Evolutionary conservation across 139 green algal genomes (phyloP).

Genomic region (Klebsormidium nitens): DNA sequence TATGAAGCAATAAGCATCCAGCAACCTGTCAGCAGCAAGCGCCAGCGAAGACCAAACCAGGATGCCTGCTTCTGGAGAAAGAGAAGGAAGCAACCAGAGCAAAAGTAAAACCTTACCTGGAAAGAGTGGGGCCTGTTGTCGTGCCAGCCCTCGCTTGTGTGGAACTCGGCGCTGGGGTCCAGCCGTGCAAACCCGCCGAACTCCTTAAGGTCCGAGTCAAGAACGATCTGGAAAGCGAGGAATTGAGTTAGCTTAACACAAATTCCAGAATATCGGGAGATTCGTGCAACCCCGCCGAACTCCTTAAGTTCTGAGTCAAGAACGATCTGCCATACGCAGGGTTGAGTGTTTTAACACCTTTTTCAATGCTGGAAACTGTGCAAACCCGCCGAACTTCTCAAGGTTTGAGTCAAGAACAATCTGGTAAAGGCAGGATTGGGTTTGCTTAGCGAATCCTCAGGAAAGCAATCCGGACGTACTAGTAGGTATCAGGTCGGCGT

Average conservation of each 20-base stretch:
- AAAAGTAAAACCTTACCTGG: too few species aligned
- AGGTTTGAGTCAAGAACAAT: conserved; percentile 2
- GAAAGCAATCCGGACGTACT: too few species aligned
- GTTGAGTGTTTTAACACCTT: neutral
- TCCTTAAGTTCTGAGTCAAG: conserved; percentile 30
- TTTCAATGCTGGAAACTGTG: neutral
- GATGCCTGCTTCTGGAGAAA: too few species aligned
- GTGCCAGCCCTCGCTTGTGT: conserved; percentile 23
- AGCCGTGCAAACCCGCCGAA: conserved; percentile 32
- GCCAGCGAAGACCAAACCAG: too few species aligned
- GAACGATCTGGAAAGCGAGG: conserved; percentile 18
- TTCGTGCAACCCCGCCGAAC: conserved; percentile 26
- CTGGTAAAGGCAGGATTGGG: too few species aligned
- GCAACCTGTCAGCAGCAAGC: too few species aligned
- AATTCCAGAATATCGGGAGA: neutral
- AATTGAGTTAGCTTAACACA: conserved; percentile 12
- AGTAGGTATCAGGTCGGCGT: too few species aligned
- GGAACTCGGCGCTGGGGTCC: conserved; percentile 26
- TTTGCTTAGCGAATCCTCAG: too few species aligned
- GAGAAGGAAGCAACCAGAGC: too few species aligned
- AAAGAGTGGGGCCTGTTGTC: conserved; percentile 33
- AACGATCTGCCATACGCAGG: conserved; percentile 16
- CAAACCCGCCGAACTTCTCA: conserved; percentile 5
- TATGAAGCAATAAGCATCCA: too few species aligned
- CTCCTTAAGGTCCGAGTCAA: conserved; percentile 31